Conservation (phyloP, 2,329 filamentous ascomycete species). For the Volutella citrinella region DNA sequence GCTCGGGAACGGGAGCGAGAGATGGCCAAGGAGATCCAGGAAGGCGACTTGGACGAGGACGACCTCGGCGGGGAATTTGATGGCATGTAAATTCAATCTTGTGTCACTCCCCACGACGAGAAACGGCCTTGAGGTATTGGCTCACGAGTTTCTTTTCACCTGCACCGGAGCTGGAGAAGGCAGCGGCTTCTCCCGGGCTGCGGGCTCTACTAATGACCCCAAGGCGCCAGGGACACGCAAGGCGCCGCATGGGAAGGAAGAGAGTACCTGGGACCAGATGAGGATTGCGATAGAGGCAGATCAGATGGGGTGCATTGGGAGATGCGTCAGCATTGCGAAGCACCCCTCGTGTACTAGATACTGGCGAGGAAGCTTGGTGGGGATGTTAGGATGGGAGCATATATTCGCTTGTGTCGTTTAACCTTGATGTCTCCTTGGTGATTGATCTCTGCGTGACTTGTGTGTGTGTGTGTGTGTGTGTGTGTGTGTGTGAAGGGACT, state of each 20-base stretch:
- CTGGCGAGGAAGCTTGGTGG: constrained; percentile 8
- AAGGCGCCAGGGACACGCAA: too few species aligned
- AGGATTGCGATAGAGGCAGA: constrained; percentile 17
- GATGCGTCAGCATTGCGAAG: constrained; percentile 6
- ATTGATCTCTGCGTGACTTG: too few species aligned
- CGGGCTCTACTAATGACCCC: constrained; percentile 18
- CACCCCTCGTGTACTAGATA: constrained; percentile 26
- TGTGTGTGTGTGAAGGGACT: not conserved
- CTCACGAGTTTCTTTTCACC: constrained; percentile 8
- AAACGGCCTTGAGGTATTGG: too few species aligned
- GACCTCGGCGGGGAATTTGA: constrained; percentile 96
- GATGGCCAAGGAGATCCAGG: constrained; percentile 98
- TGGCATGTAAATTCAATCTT: constrained; percentile 65
- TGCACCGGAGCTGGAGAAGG: constrained; percentile 4
- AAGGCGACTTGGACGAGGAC: constrained; percentile 94
- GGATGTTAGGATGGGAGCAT: constrained; percentile 12
- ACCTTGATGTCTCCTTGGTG: not conserved
- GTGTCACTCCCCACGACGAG: too few species aligned
- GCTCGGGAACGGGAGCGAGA: constrained; percentile 95
- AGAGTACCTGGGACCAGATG: too few species aligned
- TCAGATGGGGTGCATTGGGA: too few species aligned
- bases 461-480: not conserved
- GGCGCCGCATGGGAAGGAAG: constrained; percentile 11
- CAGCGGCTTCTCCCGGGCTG: constrained; percentile 13
- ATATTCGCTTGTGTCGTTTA: constrained; percentile 8